phyloP scores from a whole-genome alignment of 192 early-diverging fungal species.

The Coemansia sp. region DNA sequence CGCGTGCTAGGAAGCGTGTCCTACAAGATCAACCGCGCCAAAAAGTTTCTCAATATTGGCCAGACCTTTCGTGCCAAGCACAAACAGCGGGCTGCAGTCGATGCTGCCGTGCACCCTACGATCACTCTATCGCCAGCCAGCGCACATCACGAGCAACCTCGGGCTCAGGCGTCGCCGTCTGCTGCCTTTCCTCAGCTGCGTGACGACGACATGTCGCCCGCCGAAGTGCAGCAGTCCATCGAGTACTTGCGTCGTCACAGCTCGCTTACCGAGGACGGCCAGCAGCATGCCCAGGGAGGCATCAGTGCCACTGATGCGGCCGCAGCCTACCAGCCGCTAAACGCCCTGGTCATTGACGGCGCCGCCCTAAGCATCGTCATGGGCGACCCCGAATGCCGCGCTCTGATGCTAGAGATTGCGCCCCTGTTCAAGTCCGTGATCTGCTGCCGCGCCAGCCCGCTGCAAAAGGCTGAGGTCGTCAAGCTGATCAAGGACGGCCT shows the following conservation, averaged over 20 bases:
- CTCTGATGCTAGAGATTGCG: conserved; percentile 72
- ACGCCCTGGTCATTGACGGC: conserved; percentile 88
- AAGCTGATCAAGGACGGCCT: conserved; percentile 79
- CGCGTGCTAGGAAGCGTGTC: conserved; percentile 54
- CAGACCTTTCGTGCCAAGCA: conserved; percentile 60
- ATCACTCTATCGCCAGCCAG: background rate
- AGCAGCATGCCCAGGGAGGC: conserved; percentile 37
- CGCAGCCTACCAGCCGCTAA: conserved; percentile 55
- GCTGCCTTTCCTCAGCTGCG: conserved; percentile 18
- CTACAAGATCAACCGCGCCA: conserved; percentile 53
- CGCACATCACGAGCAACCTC: background rate
- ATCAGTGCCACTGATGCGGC: background rate
- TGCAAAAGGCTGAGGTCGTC: conserved; percentile 96
- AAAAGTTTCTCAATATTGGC: conserved; percentile 70
- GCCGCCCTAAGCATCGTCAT: conserved; percentile 78
- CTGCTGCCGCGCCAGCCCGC: conserved; percentile 93
- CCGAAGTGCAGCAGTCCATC: conserved; percentile 47
- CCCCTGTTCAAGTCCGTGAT: conserved; percentile 86
- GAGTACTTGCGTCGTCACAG: conserved; percentile 48
- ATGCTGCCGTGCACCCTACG: conserved; percentile 25
- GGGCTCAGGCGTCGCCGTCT: background rate
- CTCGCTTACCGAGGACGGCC: conserved; percentile 37
- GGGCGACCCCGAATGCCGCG: conserved; percentile 59
- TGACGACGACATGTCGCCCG: conserved; percentile 30
- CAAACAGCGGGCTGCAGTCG: conserved; percentile 62